Conservation (phyloP, 2,329 filamentous ascomycete species). For the Metarhizium rileyi region DNA sequence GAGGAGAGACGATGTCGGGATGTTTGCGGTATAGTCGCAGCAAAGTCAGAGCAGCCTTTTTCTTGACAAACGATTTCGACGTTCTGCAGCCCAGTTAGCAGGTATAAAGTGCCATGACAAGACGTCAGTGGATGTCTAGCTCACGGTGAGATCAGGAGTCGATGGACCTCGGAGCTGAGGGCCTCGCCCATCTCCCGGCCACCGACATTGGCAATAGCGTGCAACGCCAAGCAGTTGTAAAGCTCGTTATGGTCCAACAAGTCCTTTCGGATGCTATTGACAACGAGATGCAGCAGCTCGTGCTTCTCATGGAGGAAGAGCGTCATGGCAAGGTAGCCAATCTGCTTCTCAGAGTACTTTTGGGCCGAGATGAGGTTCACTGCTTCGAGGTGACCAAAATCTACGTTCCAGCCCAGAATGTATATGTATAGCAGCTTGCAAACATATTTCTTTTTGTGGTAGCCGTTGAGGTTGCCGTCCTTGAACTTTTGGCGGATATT, state of each 20-base stretch:
- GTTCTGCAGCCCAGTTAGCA: slow-evolving; percentile 23
- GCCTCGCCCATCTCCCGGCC: slow-evolving; percentile 96
- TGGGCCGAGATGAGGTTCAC: slow-evolving; percentile 94
- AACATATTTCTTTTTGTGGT: slow-evolving; percentile 99
- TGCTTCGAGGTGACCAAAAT: slow-evolving; percentile 96
- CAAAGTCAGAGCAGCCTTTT: slow-evolving; percentile 91
- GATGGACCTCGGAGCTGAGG: slow-evolving; percentile 81
- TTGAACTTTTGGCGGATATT: slow-evolving; percentile 99
- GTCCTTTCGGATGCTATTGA: slow-evolving; percentile 98
- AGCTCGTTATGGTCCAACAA: slow-evolving; percentile 90
- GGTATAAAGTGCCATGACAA: background rate
- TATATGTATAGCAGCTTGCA: slow-evolving; percentile 99
- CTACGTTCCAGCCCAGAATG: slow-evolving; percentile 97
- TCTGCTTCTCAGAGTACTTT: slow-evolving; percentile 99
- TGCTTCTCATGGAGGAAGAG: slow-evolving; percentile 96
- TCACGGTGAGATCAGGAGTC: slow-evolving; percentile 87
- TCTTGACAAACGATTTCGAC: slow-evolving; percentile 97
- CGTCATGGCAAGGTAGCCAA: slow-evolving; percentile 95
- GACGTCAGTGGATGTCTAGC: slow-evolving; percentile 1
- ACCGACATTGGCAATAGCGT: slow-evolving; percentile 96
- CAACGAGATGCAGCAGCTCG: slow-evolving; percentile 88
- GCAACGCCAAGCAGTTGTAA: slow-evolving; percentile 91
- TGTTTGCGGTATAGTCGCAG: slow-evolving; percentile 91
- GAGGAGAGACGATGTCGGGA: slow-evolving; percentile 84
- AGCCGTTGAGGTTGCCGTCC: slow-evolving; percentile 85